Base-by-base conservation (phyloP, 2,329 filamentous ascomycete genomes). In the Aureobasidium namibiae region DNA sequence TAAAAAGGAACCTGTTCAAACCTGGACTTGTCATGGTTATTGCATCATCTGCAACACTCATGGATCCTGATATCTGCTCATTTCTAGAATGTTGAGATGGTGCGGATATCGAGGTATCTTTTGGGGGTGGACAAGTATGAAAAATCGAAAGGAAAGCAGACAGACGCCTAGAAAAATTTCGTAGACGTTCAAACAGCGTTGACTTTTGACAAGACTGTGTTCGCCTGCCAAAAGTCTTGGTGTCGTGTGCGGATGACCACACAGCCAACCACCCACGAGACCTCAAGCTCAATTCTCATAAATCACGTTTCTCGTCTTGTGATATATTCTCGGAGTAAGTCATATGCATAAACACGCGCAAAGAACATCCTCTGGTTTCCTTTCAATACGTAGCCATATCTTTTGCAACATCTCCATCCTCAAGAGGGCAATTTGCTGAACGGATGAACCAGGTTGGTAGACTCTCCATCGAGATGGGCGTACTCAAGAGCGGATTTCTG, bases 401-500 rank as follows among this genome's bases (percentile, higher is more conserved):
- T 26, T 26, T 11, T 14, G 26, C n/a, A 49, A 26, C 21, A 45
- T 11, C 18, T n/a, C 44, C 33, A 45, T 44, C 39, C 41, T 4
- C 5, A 24, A n/a, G 16, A 34, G 31, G 29, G 18, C 33, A 44
- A 24, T 46, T 56, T 56, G 39, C 53, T 44, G 53, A 56, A 56
- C n/a, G 39, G 39, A 56, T 46, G 54, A 58, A 21, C 33, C 3
- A 49, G 33, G 21, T 31, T 38, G 21, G 33, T 36, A 45, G 14
- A 44, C 24, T 23, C 11, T 26, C 26, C 36, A 44, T 36, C 23
- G 48, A 56, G 31, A 60, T 61, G 60, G 49, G 56, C 18, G 50
- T 60, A 33, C 54, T 63, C 42, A 58, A 61, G 38, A 74, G 71
- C 54, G 70, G 68, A 39, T 75, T 73, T 59, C 73, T 70, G 69